Evolutionary conservation across 768 basidiomycete species (phyloP).

Genomic region (Obba rivulosa): DNA sequence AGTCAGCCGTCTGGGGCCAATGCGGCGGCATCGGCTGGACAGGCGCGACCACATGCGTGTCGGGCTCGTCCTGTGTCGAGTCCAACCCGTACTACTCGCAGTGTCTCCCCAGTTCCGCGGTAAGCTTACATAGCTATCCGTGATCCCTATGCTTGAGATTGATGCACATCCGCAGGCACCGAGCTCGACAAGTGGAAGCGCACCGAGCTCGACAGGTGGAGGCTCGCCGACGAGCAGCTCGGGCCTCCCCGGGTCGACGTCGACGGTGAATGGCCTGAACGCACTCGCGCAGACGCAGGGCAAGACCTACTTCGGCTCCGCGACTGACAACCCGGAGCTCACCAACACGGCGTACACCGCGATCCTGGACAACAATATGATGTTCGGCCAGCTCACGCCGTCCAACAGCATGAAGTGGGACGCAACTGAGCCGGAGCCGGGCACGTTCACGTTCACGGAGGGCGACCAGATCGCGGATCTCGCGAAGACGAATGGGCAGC

Average conservation of each 20-base stretch:
- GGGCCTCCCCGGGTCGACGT: not conserved
- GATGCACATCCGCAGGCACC: too few relatives aligned
- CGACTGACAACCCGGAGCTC: slow-evolving; percentile 43
- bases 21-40: slow-evolving; percentile 34
- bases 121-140: too few relatives aligned
- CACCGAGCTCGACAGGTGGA: too few relatives aligned
- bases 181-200: too few relatives aligned
- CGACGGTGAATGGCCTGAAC: slow-evolving; percentile 23
- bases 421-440: slow-evolving; percentile 45
- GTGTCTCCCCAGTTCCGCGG: not conserved
- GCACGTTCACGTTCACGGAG: slow-evolving; percentile 39
- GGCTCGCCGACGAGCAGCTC: not conserved
- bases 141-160: too few relatives aligned
- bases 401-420: slow-evolving; percentile 47
- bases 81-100: not conserved
- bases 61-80: slow-evolving; percentile 22
- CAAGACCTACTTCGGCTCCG: slow-evolving; percentile 43
- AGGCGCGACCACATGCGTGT: slow-evolving; percentile 32
- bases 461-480: slow-evolving; percentile 42
- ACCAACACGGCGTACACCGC: slow-evolving; percentile 32
- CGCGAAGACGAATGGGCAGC: slow-evolving; percentile 41
- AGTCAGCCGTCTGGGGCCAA: slow-evolving; percentile 23
- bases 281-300: slow-evolving; percentile 32
- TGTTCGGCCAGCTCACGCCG: slow-evolving; percentile 41
- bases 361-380: slow-evolving; percentile 29